phyloP scores from a whole-genome alignment of 2,329 filamentous ascomycete genomes.

The Colletotrichum lentis region DNA sequence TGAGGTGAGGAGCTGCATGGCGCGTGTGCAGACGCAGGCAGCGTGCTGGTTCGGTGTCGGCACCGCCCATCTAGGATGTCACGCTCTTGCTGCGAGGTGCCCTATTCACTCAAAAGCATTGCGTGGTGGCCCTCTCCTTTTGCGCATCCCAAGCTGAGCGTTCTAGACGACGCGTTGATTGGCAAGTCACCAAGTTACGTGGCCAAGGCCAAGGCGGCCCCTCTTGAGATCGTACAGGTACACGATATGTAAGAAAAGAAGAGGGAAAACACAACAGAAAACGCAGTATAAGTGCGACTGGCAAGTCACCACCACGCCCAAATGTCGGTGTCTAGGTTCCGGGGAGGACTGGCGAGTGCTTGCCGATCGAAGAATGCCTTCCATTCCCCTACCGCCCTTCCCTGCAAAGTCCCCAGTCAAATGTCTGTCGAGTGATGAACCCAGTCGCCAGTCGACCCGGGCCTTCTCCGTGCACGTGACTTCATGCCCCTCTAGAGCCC shows the following conservation, averaged over 20 bases:
- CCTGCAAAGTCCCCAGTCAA: constrained; percentile 20
- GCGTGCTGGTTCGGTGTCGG: not conserved
- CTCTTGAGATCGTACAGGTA: not conserved
- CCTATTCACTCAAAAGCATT: not conserved
- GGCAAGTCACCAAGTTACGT: not conserved
- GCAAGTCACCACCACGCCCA: not conserved
- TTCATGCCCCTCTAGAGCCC: not conserved
- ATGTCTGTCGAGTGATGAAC: constrained; percentile 6
- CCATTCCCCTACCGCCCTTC: constrained; percentile 14
- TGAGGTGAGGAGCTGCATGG: constrained; percentile 5
- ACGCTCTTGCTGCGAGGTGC: not conserved
- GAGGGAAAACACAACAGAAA: no score
- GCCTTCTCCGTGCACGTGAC: constrained; percentile 31
- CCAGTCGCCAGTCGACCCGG: constrained; percentile 15
- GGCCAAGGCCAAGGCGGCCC: no score
- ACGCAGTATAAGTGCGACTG: no score
- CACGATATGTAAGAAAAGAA: not conserved
- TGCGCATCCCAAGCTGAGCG: not conserved
- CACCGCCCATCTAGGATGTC: not conserved
- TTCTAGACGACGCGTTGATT: not conserved
- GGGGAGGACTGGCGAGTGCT: constrained; percentile 15
- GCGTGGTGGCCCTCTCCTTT: not conserved
- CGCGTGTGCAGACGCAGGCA: not conserved
- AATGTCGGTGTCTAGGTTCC: constrained; percentile 17
- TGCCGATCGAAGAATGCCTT: constrained; percentile 26